A percentile compares a stretch with the other conserved stretches of the same genome.
Evolutionary conservation across 1,139 yeast species (phyloP).

Genomic region (Saccharomyces pastorianus): DNA sequence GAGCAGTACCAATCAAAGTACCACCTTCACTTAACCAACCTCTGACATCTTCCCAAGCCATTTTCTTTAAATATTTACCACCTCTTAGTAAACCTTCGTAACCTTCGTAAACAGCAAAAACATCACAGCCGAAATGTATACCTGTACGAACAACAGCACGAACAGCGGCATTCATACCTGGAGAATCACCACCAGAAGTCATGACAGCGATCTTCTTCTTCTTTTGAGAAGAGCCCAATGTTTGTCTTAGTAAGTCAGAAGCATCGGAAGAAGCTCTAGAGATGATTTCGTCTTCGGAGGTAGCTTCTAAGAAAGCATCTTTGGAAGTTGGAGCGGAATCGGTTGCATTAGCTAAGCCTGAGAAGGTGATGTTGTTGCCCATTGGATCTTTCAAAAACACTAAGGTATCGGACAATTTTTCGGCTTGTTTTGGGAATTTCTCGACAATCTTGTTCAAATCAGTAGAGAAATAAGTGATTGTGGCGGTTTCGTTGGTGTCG

Average conservation of each 20-base stretch:
- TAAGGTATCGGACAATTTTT: slow-evolving; percentile 26
- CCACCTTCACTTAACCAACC: slow-evolving; percentile 73
- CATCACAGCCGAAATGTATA: slow-evolving; percentile 61
- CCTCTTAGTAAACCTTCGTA: slow-evolving; percentile 70
- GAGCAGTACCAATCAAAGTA: slow-evolving; percentile 74
- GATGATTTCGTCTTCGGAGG: slow-evolving; percentile 8
- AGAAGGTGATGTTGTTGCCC: slow-evolving; percentile 46
- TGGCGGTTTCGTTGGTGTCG: slow-evolving; percentile 29
- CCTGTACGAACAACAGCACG: slow-evolving; percentile 74
- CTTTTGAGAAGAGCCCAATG: slow-evolving; percentile 18
- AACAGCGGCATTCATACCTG: slow-evolving; percentile 79
- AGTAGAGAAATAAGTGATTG: slow-evolving; percentile 45
- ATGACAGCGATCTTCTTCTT: slow-evolving; percentile 64
- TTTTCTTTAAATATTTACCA: slow-evolving; percentile 53
- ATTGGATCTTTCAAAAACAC: slow-evolving; percentile 45
- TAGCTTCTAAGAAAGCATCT: slow-evolving; percentile 23
- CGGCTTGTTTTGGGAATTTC: slow-evolving; percentile 29
- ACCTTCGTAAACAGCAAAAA: slow-evolving; percentile 69
- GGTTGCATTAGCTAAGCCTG: slow-evolving; percentile 31
- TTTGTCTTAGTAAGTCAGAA: slow-evolving; percentile 15
- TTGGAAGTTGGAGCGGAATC: slow-evolving; percentile 32
- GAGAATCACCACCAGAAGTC: slow-evolving; percentile 87
- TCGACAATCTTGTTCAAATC: slow-evolving; percentile 37
- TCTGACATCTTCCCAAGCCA: slow-evolving; percentile 73
- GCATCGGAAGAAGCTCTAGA: slow-evolving; percentile 25